Evolutionary conservation across 2,329 filamentous ascomycete genomes (phyloP).

Genomic region (Trichoderma oligosporum): DNA sequence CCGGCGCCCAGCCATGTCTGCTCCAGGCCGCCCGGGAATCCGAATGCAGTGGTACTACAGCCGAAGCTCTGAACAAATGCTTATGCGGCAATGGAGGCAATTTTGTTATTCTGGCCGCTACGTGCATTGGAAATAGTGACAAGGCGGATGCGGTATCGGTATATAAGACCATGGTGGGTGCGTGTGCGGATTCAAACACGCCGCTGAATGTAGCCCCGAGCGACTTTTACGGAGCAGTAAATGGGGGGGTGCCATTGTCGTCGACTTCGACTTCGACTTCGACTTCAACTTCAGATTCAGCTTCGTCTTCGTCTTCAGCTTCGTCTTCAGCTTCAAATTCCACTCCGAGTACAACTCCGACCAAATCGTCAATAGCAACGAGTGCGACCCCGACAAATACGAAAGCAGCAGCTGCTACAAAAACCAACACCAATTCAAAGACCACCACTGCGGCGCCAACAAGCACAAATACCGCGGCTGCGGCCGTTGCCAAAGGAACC

Average conservation of each 20-base stretch:
- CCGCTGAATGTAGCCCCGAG: constrained; percentile 40
- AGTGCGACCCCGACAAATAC: not conserved
- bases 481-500: constrained; percentile 16
- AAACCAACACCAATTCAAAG: not conserved
- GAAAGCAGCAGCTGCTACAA: not conserved
- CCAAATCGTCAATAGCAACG: not conserved
- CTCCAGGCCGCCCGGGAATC: constrained; percentile 38
- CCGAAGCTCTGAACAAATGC: constrained; percentile 44
- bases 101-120: constrained; percentile 47
- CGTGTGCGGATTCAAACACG: constrained; percentile 44
- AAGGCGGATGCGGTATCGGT: constrained; percentile 39
- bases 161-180: constrained; percentile 42
- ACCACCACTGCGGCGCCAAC: constrained; percentile 21
- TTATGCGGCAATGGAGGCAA: constrained; percentile 48
- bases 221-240: constrained; percentile 23
- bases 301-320: constrained; percentile 13
- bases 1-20: constrained; percentile 39
- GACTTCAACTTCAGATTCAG: no score
- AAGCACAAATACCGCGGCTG: not conserved
- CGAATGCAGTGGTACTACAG: constrained; percentile 40
- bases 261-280: constrained; percentile 12
- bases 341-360: no score
- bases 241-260: constrained; percentile 4
- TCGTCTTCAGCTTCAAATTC: constrained; percentile 7
- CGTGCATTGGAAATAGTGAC: constrained; percentile 40